phyloP scores from a whole-genome alignment of 768 basidiomycete species.

The Russula lepida region DNA sequence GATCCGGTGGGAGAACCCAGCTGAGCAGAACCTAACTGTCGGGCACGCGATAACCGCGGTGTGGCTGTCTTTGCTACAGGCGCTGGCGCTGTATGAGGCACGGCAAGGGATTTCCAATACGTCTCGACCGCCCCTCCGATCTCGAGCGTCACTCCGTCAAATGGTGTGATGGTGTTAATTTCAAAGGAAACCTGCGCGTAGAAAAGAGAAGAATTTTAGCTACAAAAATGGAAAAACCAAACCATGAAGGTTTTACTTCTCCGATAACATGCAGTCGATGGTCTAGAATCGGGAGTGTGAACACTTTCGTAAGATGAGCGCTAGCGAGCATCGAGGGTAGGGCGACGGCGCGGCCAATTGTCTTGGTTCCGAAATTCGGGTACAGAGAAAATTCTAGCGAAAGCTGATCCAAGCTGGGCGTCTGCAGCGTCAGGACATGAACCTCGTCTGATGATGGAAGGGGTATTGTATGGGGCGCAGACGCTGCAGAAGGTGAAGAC shows the following conservation, averaged over 20 bases:
- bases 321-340: slow-evolving; percentile 63
- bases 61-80: slow-evolving; percentile 21
- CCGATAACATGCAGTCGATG: slow-evolving; percentile 90
- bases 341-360: slow-evolving; percentile 87
- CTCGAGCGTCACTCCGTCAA: slow-evolving; percentile 86
- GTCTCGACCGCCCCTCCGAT: slow-evolving; percentile 95
- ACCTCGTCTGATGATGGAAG: slow-evolving; percentile 68
- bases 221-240: not conserved
- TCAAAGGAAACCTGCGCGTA: slow-evolving; percentile 77
- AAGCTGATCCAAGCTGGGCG: slow-evolving; percentile 60
- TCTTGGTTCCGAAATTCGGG: slow-evolving; percentile 95
- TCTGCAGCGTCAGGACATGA: slow-evolving; percentile 81
- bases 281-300: slow-evolving; percentile 78
- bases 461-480: slow-evolving; percentile 85
- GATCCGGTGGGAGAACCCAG: slow-evolving; percentile 56
- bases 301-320: slow-evolving; percentile 44
- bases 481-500: slow-evolving; percentile 70
- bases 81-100: slow-evolving; percentile 30
- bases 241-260: slow-evolving; percentile 46
- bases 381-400: slow-evolving; percentile 90
- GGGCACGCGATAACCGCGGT: slow-evolving; percentile 24
- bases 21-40: slow-evolving; percentile 30
- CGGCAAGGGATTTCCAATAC: slow-evolving; percentile 90
- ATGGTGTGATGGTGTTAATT: slow-evolving; percentile 77
- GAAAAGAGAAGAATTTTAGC: slow-evolving; percentile 6